These are phyloP conservation scores for Pseudogymnoascus sp. DNA, from an alignment of 2,329 filamentous ascomycete species.

Conservation along the genomic window DNA sequence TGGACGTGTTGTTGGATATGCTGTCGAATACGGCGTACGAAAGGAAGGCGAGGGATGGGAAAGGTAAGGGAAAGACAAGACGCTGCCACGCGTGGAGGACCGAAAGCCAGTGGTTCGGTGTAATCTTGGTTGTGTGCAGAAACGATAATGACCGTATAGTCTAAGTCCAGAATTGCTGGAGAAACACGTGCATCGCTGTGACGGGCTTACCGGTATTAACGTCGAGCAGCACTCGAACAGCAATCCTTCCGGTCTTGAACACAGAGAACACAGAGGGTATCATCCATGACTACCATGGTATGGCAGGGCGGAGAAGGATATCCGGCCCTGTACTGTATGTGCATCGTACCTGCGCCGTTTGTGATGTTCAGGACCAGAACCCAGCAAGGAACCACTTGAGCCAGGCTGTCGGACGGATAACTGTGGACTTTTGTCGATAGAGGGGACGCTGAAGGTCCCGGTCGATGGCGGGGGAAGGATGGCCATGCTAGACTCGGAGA, in stretches of 20 bases:
- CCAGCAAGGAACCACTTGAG: neutral
- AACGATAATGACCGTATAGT: neutral
- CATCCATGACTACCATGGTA: neutral
- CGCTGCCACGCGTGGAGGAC: neutral
- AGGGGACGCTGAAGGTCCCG: neutral
- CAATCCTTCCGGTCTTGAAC: neutral
- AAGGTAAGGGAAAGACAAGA: neutral
- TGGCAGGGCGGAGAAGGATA: neutral
- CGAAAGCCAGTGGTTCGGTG: neutral
- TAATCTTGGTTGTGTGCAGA: neutral
- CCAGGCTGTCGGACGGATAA: constrained; percentile 5
- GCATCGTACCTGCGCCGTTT: neutral
- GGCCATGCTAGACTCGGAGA: constrained; percentile 7
- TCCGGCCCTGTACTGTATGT: neutral
- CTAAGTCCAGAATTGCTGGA: neutral
- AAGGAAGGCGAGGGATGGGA: neutral
- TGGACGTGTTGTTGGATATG: neutral
- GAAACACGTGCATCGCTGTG: neutral
- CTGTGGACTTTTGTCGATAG: constrained; percentile 3
- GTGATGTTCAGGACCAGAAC: neutral
- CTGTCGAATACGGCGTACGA: neutral
- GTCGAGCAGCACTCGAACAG: neutral
- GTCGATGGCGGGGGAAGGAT: constrained; percentile 2
- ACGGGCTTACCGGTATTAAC: neutral
- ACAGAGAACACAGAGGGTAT: too few species aligned